Evolutionary conservation across 2,329 filamentous ascomycete species (phyloP), one percentile per base, ranked within the genome.

Genomic region (Pseudocercospora vitis): DNA sequence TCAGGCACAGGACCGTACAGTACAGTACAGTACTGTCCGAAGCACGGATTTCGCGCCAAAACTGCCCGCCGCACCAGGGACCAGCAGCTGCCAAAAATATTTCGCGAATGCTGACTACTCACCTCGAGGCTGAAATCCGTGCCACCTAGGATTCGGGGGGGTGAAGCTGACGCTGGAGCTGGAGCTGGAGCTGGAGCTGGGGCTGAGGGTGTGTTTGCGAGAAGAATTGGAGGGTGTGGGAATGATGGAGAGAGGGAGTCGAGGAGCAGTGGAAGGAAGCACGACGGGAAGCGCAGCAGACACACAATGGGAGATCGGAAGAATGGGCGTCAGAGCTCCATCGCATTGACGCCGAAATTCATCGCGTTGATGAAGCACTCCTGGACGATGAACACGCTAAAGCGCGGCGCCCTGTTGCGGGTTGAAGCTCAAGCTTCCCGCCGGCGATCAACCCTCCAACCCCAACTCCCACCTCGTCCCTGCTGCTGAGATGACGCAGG

Each of bases 381-480:
- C 49, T 51, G 35, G 33, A 37, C 50, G 50, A 44, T 46, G 32
- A 45, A 46, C 49, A 18, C 37, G 39, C 19, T 44, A 54, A 37
- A 45, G 33, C 37, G 37, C 37, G 37, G 37, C 42, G 42, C 40
- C 23, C 16, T 28, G 39, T 24, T 9, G 47, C 52, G 49, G 53
- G 53, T 49, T 35, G 48, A 46, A 39, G 53, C 53, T 39, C 44
- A 48, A 48, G 44, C 53, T 56, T 56, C 56, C 52, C 49, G 45
- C 46, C 52, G 50, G 45, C 49, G 52, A 50, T 56, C 56, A 31
- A 37, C 48, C 35, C 23, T 48, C 45, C 52, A 48, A 46, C 52
- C 52, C 48, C 53, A 55, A 46, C 47, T 49, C 40, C 19, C 19
- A 31, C 28, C 14, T 8, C 19, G 11, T 40, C 12, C 31, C 19